These are phyloP conservation scores for Trichophyton mentagrophytes DNA, from an alignment of 2,329 filamentous ascomycete species.

Conservation along the genomic window DNA sequence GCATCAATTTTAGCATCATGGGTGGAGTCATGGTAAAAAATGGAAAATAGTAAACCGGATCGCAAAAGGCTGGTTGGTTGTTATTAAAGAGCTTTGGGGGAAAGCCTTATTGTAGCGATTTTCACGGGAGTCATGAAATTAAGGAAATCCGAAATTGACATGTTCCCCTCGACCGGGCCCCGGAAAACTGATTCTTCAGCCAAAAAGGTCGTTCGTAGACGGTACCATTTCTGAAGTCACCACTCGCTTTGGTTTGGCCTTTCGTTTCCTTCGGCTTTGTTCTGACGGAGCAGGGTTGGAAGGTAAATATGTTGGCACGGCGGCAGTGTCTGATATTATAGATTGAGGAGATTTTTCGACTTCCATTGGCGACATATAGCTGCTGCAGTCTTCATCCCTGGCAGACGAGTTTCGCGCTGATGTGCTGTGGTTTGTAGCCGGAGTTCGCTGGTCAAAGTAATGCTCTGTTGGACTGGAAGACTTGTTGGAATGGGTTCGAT, in stretches of 20 bases:
- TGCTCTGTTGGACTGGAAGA: background rate
- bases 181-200: background rate
- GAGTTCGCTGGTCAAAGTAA: background rate
- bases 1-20: background rate
- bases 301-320: background rate
- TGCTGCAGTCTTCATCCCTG: slow-evolving; percentile 1
- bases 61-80: background rate
- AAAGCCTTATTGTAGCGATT: background rate
- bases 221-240: slow-evolving; percentile 12
- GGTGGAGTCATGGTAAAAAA: background rate
- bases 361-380: background rate
- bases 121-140: background rate
- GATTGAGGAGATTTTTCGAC: background rate
- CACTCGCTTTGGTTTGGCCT: slow-evolving; percentile 7
- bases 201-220: slow-evolving; percentile 10
- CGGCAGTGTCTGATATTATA: background rate
- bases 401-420: background rate
- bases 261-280: background rate
- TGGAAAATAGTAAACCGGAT: background rate
- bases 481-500: background rate
- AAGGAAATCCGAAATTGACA: too few relatives aligned
- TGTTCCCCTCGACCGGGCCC: background rate
- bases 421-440: background rate
- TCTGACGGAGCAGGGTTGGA: background rate
- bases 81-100: background rate